Percentiles rank a stretch among this genome's conserved stretches.
Conservation (phyloP, 306 rosid genomes). For the Cicer judaicum region DNA sequence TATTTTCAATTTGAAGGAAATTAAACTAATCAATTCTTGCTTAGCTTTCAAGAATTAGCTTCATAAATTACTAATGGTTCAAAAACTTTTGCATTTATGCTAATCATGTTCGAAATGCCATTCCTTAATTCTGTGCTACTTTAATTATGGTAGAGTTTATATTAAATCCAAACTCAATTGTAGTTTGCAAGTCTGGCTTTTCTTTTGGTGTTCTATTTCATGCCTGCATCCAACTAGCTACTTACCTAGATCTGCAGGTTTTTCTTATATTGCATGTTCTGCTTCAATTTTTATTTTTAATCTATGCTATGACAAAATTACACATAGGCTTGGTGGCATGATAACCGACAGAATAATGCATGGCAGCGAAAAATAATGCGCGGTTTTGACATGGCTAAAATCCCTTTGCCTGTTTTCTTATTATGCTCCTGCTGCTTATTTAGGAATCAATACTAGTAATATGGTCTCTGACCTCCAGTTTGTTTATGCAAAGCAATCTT, state of each 20-base stretch:
- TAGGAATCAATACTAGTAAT: conserved; percentile 24
- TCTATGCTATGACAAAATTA: conserved; percentile 4
- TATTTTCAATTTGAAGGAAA: conserved; percentile 3
- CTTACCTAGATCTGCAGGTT: conserved; percentile 11
- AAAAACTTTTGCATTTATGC: not conserved
- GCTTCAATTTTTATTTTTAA: conserved; percentile 7
- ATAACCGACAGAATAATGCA: conserved; percentile 13
- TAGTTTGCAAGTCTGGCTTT: conserved; percentile 17
- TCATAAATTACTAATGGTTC: not conserved
- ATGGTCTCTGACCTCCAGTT: not conserved
- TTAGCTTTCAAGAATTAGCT: not conserved
- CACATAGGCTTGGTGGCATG: conserved; percentile 21
- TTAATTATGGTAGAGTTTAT: not conserved
- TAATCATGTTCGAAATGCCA: not conserved
- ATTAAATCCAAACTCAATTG: not conserved
- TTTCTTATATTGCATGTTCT: conserved; percentile 30
- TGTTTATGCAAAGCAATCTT: conserved; percentile 6
- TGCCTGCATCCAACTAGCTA: conserved; percentile 20
- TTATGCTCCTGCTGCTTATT: conserved; percentile 37
- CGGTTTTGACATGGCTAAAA: conserved; percentile 14
- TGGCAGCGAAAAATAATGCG: conserved; percentile 24
- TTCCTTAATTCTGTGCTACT: not conserved
- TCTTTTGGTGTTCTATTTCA: conserved; percentile 5
- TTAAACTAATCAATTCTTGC: not conserved
- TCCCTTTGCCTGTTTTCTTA: conserved; percentile 25